Evolutionary conservation across 2,329 filamentous ascomycete species (phyloP).

Genomic region (Nectriaceae sp.): DNA sequence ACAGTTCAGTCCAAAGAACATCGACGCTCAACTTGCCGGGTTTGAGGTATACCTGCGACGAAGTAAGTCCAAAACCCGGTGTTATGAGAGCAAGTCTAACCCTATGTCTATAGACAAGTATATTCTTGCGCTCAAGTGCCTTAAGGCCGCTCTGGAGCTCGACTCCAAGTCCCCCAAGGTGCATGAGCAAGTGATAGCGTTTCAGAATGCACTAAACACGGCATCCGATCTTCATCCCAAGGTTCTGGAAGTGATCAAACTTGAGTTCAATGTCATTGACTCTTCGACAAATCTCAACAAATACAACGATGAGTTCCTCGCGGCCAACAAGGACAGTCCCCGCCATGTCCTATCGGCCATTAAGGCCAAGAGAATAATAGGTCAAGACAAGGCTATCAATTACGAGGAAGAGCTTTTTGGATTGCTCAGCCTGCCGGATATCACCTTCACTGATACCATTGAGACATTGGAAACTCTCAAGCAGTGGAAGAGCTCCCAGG

Average conservation of each 20-base stretch:
- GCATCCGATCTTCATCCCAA: slow-evolving; percentile 62
- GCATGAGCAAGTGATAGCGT: slow-evolving; percentile 72
- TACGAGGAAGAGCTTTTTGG: slow-evolving; percentile 62
- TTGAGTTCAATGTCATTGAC: slow-evolving; percentile 64
- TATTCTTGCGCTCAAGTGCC: slow-evolving; percentile 81
- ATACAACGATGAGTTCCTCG: slow-evolving; percentile 67
- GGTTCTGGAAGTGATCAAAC: slow-evolving; percentile 68
- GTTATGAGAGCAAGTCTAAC: slow-evolving; percentile 2
- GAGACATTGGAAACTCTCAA: slow-evolving; percentile 45
- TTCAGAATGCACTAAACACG: slow-evolving; percentile 63
- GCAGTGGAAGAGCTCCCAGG: slow-evolving; percentile 52
- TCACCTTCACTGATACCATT: slow-evolving; percentile 58
- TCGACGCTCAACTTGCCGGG: slow-evolving; percentile 80
- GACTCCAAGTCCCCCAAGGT: slow-evolving; percentile 70
- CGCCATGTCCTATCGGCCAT: slow-evolving; percentile 65
- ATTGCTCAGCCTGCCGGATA: slow-evolving; percentile 52
- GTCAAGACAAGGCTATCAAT: slow-evolving; percentile 55
- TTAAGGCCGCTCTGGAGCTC: slow-evolving; percentile 71
- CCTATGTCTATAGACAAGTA: slow-evolving; percentile 67
- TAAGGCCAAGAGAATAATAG: slow-evolving; percentile 59
- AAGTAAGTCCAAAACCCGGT: slow-evolving; percentile 57
- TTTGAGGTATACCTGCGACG: slow-evolving; percentile 88
- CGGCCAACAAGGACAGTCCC: slow-evolving; percentile 62
- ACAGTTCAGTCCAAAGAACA: slow-evolving; percentile 77
- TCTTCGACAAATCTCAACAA: slow-evolving; percentile 59